A percentile compares a stretch with the other conserved stretches of the same genome.
Conservation (phyloP, 495 filamentous ascomycete species). For the Barbatosphaeria neglecta region DNA sequence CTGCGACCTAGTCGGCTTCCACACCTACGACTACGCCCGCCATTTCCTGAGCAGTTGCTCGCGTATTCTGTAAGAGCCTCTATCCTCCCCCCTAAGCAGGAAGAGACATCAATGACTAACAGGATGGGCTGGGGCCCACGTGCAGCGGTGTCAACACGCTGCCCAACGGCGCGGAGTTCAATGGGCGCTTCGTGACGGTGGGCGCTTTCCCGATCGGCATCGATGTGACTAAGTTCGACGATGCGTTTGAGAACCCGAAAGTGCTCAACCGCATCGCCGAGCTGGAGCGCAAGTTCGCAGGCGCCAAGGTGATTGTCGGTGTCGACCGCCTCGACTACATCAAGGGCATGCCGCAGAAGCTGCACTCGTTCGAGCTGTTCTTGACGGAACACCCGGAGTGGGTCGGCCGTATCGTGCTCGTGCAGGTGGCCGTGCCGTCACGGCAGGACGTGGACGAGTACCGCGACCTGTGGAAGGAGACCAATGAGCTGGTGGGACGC, state of each 20-base stretch:
- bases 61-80: constrained; percentile 54
- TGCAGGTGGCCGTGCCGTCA: constrained; percentile 87
- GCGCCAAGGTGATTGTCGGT: constrained; percentile 81
- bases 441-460: constrained; percentile 94
- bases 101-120: not conserved
- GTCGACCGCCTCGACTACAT: constrained; percentile 92
- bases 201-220: constrained; percentile 90
- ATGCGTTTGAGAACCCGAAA: constrained; percentile 67
- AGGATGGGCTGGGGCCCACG: no score
- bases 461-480: constrained; percentile 79
- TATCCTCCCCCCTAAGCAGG: not conserved
- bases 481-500: constrained; percentile 79
- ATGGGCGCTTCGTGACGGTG: constrained; percentile 59
- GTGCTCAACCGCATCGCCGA: constrained; percentile 69
- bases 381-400: constrained; percentile 85
- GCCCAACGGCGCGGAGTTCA: constrained; percentile 70
- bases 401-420: constrained; percentile 81
- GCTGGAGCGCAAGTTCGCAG: constrained; percentile 71
- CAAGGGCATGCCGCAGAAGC: constrained; percentile 91
- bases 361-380: constrained; percentile 84
- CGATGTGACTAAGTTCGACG: constrained; percentile 88
- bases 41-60: constrained; percentile 85
- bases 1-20: constrained; percentile 84
- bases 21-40: constrained; percentile 25
- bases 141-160: constrained; percentile 63